Evolutionary conservation across 2,329 filamentous ascomycete species (phyloP), one percentile per base, ranked within the genome.

Genomic region (Fusarium globosum): DNA sequence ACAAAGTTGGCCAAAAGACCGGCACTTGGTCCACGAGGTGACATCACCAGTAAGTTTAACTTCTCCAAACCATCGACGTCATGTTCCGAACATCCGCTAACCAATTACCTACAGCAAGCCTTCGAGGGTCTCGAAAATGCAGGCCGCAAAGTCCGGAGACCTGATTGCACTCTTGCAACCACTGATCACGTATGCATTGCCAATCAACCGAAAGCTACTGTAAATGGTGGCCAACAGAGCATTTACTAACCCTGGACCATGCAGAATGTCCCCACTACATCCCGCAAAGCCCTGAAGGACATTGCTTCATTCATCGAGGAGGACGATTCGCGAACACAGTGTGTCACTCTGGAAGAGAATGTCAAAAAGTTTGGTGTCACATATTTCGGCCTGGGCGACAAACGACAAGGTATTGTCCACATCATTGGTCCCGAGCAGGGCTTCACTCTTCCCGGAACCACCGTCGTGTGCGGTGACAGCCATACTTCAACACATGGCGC

Each of bases 341-440:
- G 95, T 84, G 91, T 95, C 79, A 98, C 96, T 45, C 91, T 99
- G 72, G 96, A 99, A 86, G 92, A 98, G 79, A 99, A 99, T 79
- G 96, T 99, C 79, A 96, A 96, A 86, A 94, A 96, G 75, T 98
- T 98, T 81, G 95, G 94, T 80, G 88, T 99, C 80, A 98, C 95
- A 82, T 98, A 98, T 86, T 99, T 99, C 81, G 96, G 96, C 71
- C 91, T 99, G 73, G 94, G 93, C 77, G 96, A 98, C 85, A 97
- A 96, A 88, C 92, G 96, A 75, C 96, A 99, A 85, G 96, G 96
- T 76, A 99, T 99, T 79, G 96, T 98, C 66, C 96, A 99, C 85
- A 94, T 99, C 79, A 98, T 99, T 78, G 96, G 96, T 41, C 96
- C 96, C 45, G 96, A 99, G 87, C 96, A 99, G 84, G 96, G 96